A percentile compares a stretch with the other conserved stretches of the same genome.
Evolutionary conservation across 441 rosid species (phyloP).

Genomic region (Mallotus repandus): DNA sequence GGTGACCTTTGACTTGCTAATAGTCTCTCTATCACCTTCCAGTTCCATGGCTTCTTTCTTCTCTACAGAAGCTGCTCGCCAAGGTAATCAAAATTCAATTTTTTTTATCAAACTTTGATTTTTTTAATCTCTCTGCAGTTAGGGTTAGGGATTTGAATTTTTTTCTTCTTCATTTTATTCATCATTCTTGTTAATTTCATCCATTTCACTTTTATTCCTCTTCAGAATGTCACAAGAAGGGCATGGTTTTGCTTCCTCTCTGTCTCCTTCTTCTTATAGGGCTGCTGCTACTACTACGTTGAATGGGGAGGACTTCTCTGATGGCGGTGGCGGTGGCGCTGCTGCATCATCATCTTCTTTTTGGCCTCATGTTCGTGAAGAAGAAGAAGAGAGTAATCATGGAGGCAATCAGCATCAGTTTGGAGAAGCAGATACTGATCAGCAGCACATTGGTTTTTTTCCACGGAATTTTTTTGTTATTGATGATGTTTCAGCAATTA

Average conservation of each 20-base stretch:
- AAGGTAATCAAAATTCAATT: constrained; percentile 18
- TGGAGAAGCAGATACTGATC: constrained; percentile 44
- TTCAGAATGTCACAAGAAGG: constrained; percentile 51
- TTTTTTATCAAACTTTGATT: not conserved
- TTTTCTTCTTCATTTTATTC: not conserved
- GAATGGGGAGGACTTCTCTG: constrained; percentile 32
- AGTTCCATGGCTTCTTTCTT: constrained; percentile 36
- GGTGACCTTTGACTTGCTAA: constrained; percentile 9
- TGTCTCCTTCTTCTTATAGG: too few relatives aligned
- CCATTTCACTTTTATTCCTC: not conserved
- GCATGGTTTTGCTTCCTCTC: constrained; percentile 32
- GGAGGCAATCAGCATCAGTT: constrained; percentile 22
- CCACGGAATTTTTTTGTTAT: constrained; percentile 40
- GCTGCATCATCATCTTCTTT: constrained; percentile 34
- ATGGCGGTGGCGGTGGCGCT: not conserved
- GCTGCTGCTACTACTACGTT: constrained; percentile 17
- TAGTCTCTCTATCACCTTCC: not conserved
- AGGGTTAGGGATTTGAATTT: not conserved
- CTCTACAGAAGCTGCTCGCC: constrained; percentile 15
- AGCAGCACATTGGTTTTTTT: constrained; percentile 35
- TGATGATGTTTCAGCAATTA: constrained; percentile 32
- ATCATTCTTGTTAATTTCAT: constrained; percentile 4
- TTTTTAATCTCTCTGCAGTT: not conserved
- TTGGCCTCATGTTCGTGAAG: constrained; percentile 36
- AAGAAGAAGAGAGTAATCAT: constrained; percentile 42